A percentile compares a stretch with the other conserved stretches of the same genome.
phyloP scores from a whole-genome alignment of 495 filamentous ascomycete species.

The Parathielavia appendiculata region DNA sequence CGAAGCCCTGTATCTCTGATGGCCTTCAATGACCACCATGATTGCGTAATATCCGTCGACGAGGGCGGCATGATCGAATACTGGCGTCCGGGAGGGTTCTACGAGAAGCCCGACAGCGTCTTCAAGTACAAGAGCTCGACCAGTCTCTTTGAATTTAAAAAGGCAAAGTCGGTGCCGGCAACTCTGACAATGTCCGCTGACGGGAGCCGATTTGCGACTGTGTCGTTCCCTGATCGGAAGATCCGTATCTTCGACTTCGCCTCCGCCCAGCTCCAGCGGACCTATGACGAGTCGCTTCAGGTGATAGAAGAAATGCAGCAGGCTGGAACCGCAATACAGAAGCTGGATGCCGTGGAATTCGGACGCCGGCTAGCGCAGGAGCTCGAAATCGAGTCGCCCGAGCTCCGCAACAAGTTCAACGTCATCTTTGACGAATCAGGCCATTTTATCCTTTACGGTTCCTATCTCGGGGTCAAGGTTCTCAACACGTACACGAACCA shows the following conservation, averaged over 20 bases:
- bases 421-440: slow-evolving; percentile 94
- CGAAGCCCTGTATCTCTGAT: slow-evolving; percentile 73
- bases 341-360: slow-evolving; percentile 85
- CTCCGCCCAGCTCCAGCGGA: slow-evolving; percentile 78
- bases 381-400: slow-evolving; percentile 66
- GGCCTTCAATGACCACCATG: slow-evolving; percentile 80
- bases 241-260: slow-evolving; percentile 90
- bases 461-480: slow-evolving; percentile 83
- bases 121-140: slow-evolving; percentile 90
- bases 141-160: slow-evolving; percentile 94
- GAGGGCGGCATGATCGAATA: slow-evolving; percentile 95
- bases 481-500: slow-evolving; percentile 92
- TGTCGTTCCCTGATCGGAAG: slow-evolving; percentile 90
- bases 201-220: slow-evolving; percentile 76
- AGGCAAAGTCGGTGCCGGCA: slow-evolving; percentile 77
- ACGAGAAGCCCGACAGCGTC: slow-evolving; percentile 87
- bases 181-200: slow-evolving; percentile 84
- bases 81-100: slow-evolving; percentile 74
- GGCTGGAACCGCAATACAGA: slow-evolving; percentile 71
- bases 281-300: slow-evolving; percentile 87
- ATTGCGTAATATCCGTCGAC: slow-evolving; percentile 86
- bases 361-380: slow-evolving; percentile 84
- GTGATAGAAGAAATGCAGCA: slow-evolving; percentile 92
- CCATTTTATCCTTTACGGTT: slow-evolving; percentile 91
- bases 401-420: slow-evolving; percentile 67